These are phyloP conservation scores for Tephrocybe sp. DNA, from an alignment of 768 basidiomycete genomes.

Conservation along the genomic window DNA sequence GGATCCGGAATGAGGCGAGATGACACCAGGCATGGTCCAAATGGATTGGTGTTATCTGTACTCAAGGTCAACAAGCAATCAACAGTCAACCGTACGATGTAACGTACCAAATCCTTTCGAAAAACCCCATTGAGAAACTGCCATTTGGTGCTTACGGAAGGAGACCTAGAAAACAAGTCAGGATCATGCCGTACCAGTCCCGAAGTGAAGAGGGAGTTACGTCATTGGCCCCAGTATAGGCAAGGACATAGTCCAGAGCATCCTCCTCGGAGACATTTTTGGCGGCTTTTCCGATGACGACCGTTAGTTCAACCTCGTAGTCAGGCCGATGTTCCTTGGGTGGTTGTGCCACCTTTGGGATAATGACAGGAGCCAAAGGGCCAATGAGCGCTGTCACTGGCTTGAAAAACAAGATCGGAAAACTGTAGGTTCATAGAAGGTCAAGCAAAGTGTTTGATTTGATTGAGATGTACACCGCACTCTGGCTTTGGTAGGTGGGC, in stretches of 20 bases:
- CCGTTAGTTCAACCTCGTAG: constrained; percentile 78
- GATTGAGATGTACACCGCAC: constrained; percentile 34
- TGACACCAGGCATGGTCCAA: constrained; percentile 81
- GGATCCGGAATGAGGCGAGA: constrained; percentile 62
- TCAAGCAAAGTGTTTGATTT: not conserved
- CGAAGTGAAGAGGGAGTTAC: constrained; percentile 31
- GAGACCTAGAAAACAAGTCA: constrained; percentile 49
- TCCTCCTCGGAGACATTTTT: constrained; percentile 79
- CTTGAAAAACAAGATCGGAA: constrained; percentile 79
- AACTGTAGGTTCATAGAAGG: constrained; percentile 32
- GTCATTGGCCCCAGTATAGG: constrained; percentile 79
- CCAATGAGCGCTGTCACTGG: constrained; percentile 69
- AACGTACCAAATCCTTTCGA: constrained; percentile 79
- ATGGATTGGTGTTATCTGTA: constrained; percentile 65
- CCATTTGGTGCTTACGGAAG: constrained; percentile 79
- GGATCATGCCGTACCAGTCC: not conserved
- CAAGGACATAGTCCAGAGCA: constrained; percentile 83
- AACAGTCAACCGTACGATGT: not conserved
- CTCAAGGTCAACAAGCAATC: not conserved
- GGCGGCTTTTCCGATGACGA: constrained; percentile 80
- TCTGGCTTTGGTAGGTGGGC: constrained; percentile 59
- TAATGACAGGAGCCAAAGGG: constrained; percentile 59
- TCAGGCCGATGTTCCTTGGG: constrained; percentile 69
- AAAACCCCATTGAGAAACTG: constrained; percentile 83
- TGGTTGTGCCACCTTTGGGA: constrained; percentile 71